These are phyloP conservation scores for Thecaphora frezii DNA, from an alignment of 1,284 basidiomycete species.

Conservation along the genomic window DNA sequence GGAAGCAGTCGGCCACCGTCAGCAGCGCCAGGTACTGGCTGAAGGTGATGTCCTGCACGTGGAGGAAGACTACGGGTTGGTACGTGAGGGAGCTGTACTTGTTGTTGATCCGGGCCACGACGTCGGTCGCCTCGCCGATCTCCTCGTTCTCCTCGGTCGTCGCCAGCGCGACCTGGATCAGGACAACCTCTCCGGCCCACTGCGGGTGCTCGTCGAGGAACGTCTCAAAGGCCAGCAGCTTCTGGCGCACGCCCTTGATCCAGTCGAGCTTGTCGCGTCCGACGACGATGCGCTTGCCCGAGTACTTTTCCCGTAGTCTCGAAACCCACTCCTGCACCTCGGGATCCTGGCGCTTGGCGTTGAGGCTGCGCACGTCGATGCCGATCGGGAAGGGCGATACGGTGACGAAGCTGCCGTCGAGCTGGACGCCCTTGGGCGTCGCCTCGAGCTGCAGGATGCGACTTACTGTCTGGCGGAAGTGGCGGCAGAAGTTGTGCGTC, in stretches of 20 bases:
- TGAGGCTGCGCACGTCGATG: constrained; percentile 74
- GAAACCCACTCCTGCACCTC: constrained; percentile 81
- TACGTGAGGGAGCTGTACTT: constrained; percentile 80
- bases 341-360: constrained; percentile 71
- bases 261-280: constrained; percentile 85
- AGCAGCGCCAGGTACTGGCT: constrained; percentile 80
- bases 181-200: constrained; percentile 76
- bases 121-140: constrained; percentile 73
- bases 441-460: constrained; percentile 79
- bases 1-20: constrained; percentile 81
- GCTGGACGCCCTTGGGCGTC: constrained; percentile 77
- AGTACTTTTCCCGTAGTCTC: constrained; percentile 74
- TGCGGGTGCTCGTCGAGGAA: constrained; percentile 78
- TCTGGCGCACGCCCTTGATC: constrained; percentile 79
- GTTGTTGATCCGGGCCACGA: constrained; percentile 79
- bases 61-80: constrained; percentile 82
- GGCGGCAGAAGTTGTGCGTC: constrained; percentile 68
- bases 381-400: constrained; percentile 87
- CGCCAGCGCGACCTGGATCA: constrained; percentile 82
- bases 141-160: constrained; percentile 76
- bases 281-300: constrained; percentile 80
- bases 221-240: constrained; percentile 78
- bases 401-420: constrained; percentile 68
- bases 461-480: constrained; percentile 71
- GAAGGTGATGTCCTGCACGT: constrained; percentile 82